Conservation (phyloP, 139 green algal genomes). For the Tetratostichococcus sp. region DNA sequence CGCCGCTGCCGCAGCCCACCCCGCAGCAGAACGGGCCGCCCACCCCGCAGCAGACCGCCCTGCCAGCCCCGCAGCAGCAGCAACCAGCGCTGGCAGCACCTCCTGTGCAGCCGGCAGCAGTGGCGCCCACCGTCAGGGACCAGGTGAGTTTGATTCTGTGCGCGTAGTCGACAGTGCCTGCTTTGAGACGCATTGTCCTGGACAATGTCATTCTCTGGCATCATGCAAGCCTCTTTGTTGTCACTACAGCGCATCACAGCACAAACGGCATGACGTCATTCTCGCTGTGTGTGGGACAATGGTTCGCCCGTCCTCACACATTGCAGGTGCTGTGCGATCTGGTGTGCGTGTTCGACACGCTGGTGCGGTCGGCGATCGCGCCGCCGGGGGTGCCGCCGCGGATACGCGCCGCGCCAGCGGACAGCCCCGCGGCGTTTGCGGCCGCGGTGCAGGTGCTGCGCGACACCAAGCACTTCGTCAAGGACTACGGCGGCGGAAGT, state of each 20-base stretch:
- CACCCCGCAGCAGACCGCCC: not conserved
- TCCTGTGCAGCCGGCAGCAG: not conserved
- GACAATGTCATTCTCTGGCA: too few species aligned
- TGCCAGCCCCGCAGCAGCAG: not conserved
- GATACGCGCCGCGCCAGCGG: constrained; percentile 5
- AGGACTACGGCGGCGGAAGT: constrained; percentile 59
- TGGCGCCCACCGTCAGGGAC: not conserved
- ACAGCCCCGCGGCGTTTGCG: constrained; percentile 3
- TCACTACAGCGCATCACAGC: too few species aligned
- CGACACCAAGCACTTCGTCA: constrained; percentile 87
- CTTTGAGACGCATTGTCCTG: too few species aligned
- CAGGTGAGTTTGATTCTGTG: too few species aligned
- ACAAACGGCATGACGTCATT: too few species aligned
- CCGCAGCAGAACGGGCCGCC: not conserved
- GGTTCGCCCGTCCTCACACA: too few species aligned
- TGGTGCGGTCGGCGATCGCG: constrained; percentile 52
- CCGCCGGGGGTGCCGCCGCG: constrained; percentile 2
- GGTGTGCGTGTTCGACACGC: constrained; percentile 51
- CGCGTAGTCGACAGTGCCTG: too few species aligned
- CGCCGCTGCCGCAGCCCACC: not conserved
- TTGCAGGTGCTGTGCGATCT: constrained; percentile 60
- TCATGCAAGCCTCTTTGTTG: too few species aligned
- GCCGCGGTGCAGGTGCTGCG: constrained; percentile 34
- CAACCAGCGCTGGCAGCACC: not conserved
- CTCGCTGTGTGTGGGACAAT: too few species aligned